Conservation (phyloP, 345 rosid genomes). For the Aethionema arabicum region DNA sequence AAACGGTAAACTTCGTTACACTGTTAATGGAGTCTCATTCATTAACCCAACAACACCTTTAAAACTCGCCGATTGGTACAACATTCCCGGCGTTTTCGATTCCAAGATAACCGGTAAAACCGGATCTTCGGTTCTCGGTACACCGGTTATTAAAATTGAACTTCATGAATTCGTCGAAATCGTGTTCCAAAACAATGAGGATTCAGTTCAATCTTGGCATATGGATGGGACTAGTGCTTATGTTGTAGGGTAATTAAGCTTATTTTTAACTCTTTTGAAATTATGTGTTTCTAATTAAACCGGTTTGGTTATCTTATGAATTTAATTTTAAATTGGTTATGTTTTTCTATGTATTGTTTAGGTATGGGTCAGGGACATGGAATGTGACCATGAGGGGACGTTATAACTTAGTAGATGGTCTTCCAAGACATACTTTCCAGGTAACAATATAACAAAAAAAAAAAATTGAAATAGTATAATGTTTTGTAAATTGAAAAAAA, state of each 20-base stretch:
- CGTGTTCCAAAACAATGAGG: conserved; percentile 66
- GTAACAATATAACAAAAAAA: conserved; percentile 29
- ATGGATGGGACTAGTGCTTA: conserved; percentile 66
- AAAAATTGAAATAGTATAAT: not conserved
- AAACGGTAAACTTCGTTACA: conserved; percentile 52
- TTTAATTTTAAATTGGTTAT: not conserved
- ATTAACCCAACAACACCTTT: conserved; percentile 70
- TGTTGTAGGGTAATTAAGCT: conserved; percentile 53
- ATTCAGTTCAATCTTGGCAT: conserved; percentile 71
- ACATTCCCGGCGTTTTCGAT: conserved; percentile 62
- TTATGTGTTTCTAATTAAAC: not conserved
- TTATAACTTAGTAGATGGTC: conserved; percentile 68
- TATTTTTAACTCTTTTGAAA: not conserved
- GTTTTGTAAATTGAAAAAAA: too few species aligned
- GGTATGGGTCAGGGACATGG: conserved; percentile 65
- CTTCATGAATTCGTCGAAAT: conserved; percentile 77
- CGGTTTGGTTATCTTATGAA: conserved; percentile 7
- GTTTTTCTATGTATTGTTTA: conserved; percentile 10
- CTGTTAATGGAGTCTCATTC: conserved; percentile 64
- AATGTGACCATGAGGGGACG: conserved; percentile 43
- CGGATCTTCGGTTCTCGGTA: conserved; percentile 38
- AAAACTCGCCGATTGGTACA: conserved; percentile 77
- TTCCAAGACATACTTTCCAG: conserved; percentile 63
- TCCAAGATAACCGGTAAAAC: conserved; percentile 46
- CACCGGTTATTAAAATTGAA: conserved; percentile 42